phyloP scores from a whole-genome alignment of 1,284 basidiomycete genomes.

The Albatrellus sp. region DNA sequence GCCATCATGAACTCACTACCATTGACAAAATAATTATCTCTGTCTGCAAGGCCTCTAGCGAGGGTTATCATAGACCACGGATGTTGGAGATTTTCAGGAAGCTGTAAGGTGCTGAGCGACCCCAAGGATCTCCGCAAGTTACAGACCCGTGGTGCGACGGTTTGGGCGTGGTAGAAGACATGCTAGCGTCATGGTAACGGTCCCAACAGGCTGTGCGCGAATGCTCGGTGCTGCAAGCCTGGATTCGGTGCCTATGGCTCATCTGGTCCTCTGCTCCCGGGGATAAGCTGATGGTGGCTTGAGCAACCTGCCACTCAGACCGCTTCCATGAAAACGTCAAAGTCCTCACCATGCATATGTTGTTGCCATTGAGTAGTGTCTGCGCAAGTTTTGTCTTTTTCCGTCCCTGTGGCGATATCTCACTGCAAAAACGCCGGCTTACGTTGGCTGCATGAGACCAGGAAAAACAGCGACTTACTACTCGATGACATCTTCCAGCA shows the following conservation, averaged over 20 bases:
- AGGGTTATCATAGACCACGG: too few species aligned
- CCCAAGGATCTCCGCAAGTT: background rate
- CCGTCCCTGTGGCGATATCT: conserved; percentile 72
- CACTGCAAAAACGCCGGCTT: conserved; percentile 33
- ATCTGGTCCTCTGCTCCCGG: conserved; percentile 67
- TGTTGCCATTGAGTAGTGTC: conserved; percentile 94
- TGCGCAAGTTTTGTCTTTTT: conserved; percentile 80
- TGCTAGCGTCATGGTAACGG: too few species aligned
- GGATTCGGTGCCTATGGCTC: conserved; percentile 15
- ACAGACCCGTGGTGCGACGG: too few species aligned
- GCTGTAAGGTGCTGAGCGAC: background rate
- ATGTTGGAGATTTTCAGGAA: too few species aligned
- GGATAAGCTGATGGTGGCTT: conserved; percentile 42
- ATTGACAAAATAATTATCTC: too few species aligned
- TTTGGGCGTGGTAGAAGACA: too few species aligned
- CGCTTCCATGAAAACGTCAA: background rate
- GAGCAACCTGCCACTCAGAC: background rate
- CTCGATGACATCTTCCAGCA: conserved; percentile 93
- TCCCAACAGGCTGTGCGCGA: background rate
- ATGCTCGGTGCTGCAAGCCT: too few species aligned
- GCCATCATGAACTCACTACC: too few species aligned
- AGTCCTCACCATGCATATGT: conserved; percentile 84
- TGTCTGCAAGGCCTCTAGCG: too few species aligned
- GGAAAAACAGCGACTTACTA: conserved; percentile 47
- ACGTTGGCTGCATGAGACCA: conserved; percentile 8